Conservation (phyloP, 2,329 filamentous ascomycete species). For the Aspergillus awamori region DNA sequence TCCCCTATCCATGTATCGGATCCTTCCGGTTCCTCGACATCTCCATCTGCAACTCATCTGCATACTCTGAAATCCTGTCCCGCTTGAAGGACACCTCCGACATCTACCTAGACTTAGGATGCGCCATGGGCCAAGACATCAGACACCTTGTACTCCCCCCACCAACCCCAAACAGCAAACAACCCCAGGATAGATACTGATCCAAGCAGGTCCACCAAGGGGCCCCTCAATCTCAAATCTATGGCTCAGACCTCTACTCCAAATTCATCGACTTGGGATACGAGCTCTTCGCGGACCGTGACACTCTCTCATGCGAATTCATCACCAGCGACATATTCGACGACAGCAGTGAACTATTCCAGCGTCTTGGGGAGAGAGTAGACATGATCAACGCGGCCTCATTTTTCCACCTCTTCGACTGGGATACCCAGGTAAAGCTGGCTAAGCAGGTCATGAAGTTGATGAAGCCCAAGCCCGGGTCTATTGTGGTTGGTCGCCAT, state of each 20-base stretch:
- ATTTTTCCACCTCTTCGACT: constrained; percentile 17
- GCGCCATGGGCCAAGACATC: constrained; percentile 9
- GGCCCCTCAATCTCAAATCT: not conserved
- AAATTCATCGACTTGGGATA: constrained; percentile 10
- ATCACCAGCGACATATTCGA: constrained; percentile 14
- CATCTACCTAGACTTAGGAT: constrained; percentile 5
- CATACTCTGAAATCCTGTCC: not conserved
- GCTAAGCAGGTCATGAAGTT: constrained; percentile 11
- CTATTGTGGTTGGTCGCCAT: constrained; percentile 8
- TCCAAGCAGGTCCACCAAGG: constrained; percentile 1
- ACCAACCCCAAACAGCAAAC: not conserved
- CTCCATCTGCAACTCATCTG: not conserved
- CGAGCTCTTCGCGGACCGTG: constrained; percentile 8
- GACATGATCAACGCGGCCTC: constrained; percentile 14
- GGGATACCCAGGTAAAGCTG: constrained; percentile 3
- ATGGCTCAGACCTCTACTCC: constrained; percentile 2
- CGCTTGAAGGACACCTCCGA: not conserved
- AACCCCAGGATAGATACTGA: too few relatives aligned
- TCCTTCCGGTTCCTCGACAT: constrained; percentile 9
- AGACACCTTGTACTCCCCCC: not conserved
- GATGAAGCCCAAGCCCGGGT: not conserved
- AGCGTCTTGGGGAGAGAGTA: not conserved
- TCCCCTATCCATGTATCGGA: constrained; percentile 9
- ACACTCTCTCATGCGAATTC: not conserved
- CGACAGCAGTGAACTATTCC: not conserved